Conservation (phyloP, 2,329 filamentous ascomycete species). For the Tolypocladium amazonense region DNA sequence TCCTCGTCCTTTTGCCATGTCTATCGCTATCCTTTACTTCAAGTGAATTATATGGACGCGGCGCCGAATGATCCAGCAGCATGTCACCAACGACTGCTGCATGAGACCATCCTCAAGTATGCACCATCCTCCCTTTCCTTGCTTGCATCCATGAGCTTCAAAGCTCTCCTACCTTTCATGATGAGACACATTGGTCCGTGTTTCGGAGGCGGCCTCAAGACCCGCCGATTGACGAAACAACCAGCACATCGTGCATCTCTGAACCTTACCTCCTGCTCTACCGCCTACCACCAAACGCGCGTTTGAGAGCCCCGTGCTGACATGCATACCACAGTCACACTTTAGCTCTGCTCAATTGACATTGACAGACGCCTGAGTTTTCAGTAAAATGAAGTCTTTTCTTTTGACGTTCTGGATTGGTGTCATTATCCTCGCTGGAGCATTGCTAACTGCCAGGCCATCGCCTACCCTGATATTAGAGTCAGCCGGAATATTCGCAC, state of each 20-base stretch:
- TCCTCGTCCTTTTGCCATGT: not conserved
- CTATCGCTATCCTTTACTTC: not conserved
- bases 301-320: not conserved
- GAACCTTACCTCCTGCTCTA: conserved; percentile 25
- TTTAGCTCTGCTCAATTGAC: not conserved
- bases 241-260: conserved; percentile 68
- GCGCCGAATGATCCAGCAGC: not conserved
- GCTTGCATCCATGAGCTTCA: not conserved
- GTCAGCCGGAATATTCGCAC: not conserved
- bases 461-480: not conserved
- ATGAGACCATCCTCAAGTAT: conserved; percentile 2
- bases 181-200: conserved; percentile 93
- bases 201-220: conserved; percentile 91
- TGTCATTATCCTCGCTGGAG: not conserved
- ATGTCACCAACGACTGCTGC: not conserved
- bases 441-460: not conserved
- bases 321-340: not conserved
- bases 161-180: conserved; percentile 20
- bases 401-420: not conserved
- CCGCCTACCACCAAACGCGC: not conserved
- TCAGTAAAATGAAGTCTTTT: not conserved
- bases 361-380: not conserved
- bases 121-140: not conserved
- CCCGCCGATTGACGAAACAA: conserved; percentile 70
- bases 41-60: not conserved